Evolutionary conservation across 2,329 filamentous ascomycete species (phyloP).

Genomic region (Arthrobotrys sphaeroides): DNA sequence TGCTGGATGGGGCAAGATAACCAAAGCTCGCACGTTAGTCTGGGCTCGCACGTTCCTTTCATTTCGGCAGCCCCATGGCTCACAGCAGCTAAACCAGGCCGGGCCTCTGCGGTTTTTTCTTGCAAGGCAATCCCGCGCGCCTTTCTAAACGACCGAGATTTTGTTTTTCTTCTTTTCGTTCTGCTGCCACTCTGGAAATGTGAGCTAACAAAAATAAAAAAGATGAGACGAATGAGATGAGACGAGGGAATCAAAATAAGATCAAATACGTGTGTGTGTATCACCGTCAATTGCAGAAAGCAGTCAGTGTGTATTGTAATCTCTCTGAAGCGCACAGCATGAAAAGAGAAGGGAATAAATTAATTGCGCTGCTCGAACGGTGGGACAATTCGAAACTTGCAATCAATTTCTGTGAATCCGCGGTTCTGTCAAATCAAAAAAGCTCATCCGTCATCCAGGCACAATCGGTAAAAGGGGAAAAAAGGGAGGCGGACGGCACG

Average conservation of each 20-base stretch:
- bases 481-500: constrained; percentile 17
- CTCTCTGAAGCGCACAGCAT: constrained; percentile 35
- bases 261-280: background rate
- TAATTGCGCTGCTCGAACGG: background rate
- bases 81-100: background rate
- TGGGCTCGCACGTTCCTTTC: constrained; percentile 43
- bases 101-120: background rate
- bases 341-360: constrained; percentile 21
- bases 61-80: constrained; percentile 39
- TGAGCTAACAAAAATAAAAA: background rate
- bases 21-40: constrained; percentile 31
- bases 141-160: constrained; percentile 13
- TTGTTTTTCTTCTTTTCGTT: too few species aligned
- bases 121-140: constrained; percentile 29
- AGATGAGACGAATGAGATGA: constrained; percentile 41
- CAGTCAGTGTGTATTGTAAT: too few species aligned
- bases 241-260: background rate
- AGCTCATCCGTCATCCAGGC: constrained; percentile 5
- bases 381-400: constrained; percentile 22
- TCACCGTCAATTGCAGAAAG: background rate
- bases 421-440: constrained; percentile 18
- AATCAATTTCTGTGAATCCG: constrained; percentile 35
- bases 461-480: constrained; percentile 27
- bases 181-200: background rate
- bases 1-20: constrained; percentile 45